These are phyloP conservation scores for Xylariaceae sp. DNA, from an alignment of 2,329 filamentous ascomycete species.

Conservation along the genomic window DNA sequence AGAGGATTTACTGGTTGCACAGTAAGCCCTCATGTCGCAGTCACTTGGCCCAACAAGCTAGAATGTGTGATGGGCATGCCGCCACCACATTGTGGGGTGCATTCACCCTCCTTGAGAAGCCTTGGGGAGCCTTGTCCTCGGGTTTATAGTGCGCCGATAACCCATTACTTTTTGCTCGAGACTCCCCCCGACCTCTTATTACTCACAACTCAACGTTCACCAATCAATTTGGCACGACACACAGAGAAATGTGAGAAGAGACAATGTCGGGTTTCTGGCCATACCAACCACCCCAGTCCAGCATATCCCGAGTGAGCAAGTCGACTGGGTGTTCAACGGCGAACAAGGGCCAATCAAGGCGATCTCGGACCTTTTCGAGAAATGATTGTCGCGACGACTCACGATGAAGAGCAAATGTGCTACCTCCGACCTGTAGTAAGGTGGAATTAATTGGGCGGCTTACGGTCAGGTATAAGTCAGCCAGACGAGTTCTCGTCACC, in stretches of 20 bases:
- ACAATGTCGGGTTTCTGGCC: not conserved
- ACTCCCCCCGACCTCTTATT: constrained; percentile 2
- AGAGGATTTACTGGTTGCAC: constrained; percentile 12
- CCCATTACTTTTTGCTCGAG: constrained; percentile 2
- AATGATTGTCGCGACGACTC: constrained; percentile 9
- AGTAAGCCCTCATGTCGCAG: constrained; percentile 10
- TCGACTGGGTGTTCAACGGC: constrained; percentile 11
- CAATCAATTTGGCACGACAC: constrained; percentile 11
- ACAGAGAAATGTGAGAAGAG: not conserved
- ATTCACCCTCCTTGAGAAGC: constrained; percentile 15
- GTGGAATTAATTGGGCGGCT: constrained; percentile 1
- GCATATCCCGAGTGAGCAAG: constrained; percentile 5
- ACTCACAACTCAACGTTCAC: constrained; percentile 1
- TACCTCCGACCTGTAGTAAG: not conserved
- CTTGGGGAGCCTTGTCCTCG: constrained; percentile 11
- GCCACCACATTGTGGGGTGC: constrained; percentile 25
- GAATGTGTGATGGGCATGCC: constrained; percentile 18
- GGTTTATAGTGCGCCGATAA: constrained; percentile 6
- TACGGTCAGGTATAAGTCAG: not conserved
- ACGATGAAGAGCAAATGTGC: constrained; percentile 3
- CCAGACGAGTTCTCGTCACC: not conserved
- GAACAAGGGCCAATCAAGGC: constrained; percentile 17
- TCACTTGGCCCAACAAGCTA: constrained; percentile 7
- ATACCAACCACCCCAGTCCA: constrained; percentile 1
- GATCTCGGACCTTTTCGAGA: constrained; percentile 1